These are phyloP conservation scores for Tubosaeta sp. DNA, from an alignment of 768 basidiomycete genomes.

Conservation along the genomic window DNA sequence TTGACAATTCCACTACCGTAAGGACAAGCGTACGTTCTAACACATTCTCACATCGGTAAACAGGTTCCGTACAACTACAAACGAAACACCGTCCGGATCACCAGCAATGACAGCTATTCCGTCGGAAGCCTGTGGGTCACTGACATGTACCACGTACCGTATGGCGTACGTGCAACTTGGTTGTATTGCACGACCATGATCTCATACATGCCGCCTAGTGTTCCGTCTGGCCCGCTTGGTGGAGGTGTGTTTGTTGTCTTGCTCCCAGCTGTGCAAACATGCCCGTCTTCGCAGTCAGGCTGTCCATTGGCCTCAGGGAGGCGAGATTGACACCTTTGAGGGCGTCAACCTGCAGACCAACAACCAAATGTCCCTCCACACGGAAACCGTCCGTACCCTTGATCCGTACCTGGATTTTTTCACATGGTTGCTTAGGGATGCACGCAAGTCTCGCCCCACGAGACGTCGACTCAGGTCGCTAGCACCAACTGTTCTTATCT, in stretches of 20 bases:
- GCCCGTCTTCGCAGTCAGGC: conserved; percentile 37
- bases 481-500: conserved; percentile 57
- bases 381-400: conserved; percentile 39
- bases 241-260: conserved; percentile 25
- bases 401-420: background rate
- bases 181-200: background rate
- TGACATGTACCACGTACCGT: conserved; percentile 64
- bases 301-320: conserved; percentile 57
- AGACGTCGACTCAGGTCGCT: conserved; percentile 49
- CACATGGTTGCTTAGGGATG: conserved; percentile 39
- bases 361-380: conserved; percentile 77
- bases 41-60: background rate
- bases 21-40: conserved; percentile 4
- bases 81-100: conserved; percentile 65
- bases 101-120: conserved; percentile 49
- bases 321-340: conserved; percentile 80
- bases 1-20: conserved; percentile 64
- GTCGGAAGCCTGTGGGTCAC: conserved; percentile 63
- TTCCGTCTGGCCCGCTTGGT: conserved; percentile 70
- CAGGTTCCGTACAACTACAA: conserved; percentile 44
- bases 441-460: conserved; percentile 43
- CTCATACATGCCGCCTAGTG: conserved; percentile 38
- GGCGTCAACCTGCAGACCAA: conserved; percentile 63
- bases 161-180: conserved; percentile 41
- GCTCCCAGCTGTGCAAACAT: background rate